These are phyloP conservation scores for Salvia miltiorrhiza DNA, from an alignment of 257 asterid species.

Conservation along the genomic window DNA sequence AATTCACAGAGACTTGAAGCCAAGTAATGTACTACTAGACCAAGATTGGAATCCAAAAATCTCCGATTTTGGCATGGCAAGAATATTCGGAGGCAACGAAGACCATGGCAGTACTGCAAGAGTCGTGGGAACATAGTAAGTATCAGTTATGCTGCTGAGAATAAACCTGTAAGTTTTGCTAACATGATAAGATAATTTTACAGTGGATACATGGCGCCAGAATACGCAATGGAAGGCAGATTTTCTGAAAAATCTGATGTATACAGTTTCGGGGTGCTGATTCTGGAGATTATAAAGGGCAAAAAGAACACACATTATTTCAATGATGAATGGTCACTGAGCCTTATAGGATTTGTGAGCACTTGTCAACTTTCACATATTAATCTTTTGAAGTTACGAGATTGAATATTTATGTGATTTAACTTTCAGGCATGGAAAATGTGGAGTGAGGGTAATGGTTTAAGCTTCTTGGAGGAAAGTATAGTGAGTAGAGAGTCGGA, in stretches of 20 bases:
- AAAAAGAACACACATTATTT: conserved; percentile 34
- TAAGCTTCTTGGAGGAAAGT: conserved; percentile 36
- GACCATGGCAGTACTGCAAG: conserved; percentile 27
- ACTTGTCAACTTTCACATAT: no score
- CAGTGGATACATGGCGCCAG: conserved; percentile 67
- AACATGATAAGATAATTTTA: conserved; percentile 5
- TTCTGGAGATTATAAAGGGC: conserved; percentile 46
- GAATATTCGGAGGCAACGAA: conserved; percentile 25
- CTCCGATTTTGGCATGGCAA: conserved; percentile 42
- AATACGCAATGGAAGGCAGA: conserved; percentile 50
- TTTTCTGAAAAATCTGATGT: conserved; percentile 52
- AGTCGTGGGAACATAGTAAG: conserved; percentile 38
- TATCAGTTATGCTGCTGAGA: no score
- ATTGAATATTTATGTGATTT: not conserved
- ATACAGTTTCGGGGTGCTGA: conserved; percentile 45
- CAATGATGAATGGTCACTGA: conserved; percentile 31
- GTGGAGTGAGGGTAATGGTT: conserved; percentile 38
- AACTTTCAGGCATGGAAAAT: conserved; percentile 53
- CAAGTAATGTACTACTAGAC: conserved; percentile 29
- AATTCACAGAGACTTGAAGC: conserved; percentile 52
- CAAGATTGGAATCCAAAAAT: conserved; percentile 30
- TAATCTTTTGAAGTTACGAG: no score
- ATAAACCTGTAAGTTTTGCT: not conserved
- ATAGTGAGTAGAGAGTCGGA: conserved; percentile 12
- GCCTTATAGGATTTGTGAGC: conserved; percentile 47